Percentiles rank a stretch among this genome's conserved stretches.
Evolutionary conservation across 2,329 filamentous ascomycete species (phyloP).

Genomic region (Fusarium pseudograminearum): DNA sequence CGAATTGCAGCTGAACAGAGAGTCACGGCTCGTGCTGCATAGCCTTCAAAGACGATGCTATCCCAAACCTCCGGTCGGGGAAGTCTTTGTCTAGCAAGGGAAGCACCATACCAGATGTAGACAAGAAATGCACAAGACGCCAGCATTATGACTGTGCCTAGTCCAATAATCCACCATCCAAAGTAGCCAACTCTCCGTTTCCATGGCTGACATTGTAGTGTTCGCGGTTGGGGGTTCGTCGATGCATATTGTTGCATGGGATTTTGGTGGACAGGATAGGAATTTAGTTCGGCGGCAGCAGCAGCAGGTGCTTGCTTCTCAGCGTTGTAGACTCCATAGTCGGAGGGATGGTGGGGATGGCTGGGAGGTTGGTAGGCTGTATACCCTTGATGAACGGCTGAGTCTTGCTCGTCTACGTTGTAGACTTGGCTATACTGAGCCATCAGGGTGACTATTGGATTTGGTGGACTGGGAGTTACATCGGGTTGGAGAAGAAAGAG

Average conservation of each 20-base stretch:
- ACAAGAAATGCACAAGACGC: conserved; percentile 9
- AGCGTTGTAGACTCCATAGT: background rate
- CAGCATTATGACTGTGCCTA: conserved; percentile 4
- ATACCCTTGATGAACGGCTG: background rate
- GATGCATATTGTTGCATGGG: background rate
- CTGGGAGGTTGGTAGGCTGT: background rate
- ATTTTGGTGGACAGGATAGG: background rate
- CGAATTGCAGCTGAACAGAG: conserved; percentile 21
- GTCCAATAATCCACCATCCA: background rate
- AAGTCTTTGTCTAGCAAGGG: background rate
- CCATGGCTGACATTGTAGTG: background rate
- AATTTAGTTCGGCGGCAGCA: background rate
- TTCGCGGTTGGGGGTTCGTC: background rate
- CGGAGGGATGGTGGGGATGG: background rate
- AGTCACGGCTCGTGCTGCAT: conserved; percentile 3
- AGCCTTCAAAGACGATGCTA: background rate
- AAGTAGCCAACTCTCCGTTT: background rate
- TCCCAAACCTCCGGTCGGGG: conserved; percentile 9
- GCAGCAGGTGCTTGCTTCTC: accelerated
- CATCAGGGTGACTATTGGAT: background rate
- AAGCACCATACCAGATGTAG: conserved; percentile 19
- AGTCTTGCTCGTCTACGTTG: background rate
- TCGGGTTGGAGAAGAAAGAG: too few relatives aligned
- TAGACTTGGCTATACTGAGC: conserved; percentile 5
- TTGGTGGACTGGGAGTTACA: background rate